Conservation (phyloP, 345 rosid genomes). For the Anacardium occidentale region DNA sequence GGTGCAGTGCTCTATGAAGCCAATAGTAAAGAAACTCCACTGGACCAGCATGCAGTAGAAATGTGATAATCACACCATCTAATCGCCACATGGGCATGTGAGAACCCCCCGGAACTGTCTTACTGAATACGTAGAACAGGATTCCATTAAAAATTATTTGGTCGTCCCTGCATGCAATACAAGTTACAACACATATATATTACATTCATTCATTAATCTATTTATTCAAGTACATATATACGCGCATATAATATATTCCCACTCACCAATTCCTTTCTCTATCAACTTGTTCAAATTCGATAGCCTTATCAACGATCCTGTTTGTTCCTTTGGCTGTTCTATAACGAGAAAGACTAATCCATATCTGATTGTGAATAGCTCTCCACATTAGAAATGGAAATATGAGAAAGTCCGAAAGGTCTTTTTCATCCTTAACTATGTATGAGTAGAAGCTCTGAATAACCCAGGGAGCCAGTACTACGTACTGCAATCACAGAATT, state of each 20-base stretch:
- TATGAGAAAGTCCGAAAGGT: conserved; percentile 33
- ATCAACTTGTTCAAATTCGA: conserved; percentile 81
- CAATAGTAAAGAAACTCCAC: conserved; percentile 85
- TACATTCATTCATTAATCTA: no score
- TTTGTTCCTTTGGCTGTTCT: conserved; percentile 55
- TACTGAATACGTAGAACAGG: conserved; percentile 33
- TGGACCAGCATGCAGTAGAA: conserved; percentile 63
- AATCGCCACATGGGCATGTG: conserved; percentile 59
- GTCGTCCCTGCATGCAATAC: conserved; percentile 55
- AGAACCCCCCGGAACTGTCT: conserved; percentile 23
- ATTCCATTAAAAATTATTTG: conserved; percentile 61
- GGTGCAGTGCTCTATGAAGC: conserved; percentile 79
- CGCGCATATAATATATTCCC: background rate
- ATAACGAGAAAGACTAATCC: conserved; percentile 65
- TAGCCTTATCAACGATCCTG: conserved; percentile 60
- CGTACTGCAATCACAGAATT: conserved; percentile 29
- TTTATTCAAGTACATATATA: no score
- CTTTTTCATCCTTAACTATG: conserved; percentile 27
- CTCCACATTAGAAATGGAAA: conserved; percentile 50
- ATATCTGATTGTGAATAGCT: conserved; percentile 62
- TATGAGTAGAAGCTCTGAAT: conserved; percentile 33
- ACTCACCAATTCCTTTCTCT: conserved; percentile 52
- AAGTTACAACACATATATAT: no score
- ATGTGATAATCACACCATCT: conserved; percentile 47
- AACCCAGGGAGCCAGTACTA: conserved; percentile 47